These are phyloP conservation scores for Diplodia mutila DNA, from an alignment of 2,329 filamentous ascomycete genomes.

Conservation along the genomic window DNA sequence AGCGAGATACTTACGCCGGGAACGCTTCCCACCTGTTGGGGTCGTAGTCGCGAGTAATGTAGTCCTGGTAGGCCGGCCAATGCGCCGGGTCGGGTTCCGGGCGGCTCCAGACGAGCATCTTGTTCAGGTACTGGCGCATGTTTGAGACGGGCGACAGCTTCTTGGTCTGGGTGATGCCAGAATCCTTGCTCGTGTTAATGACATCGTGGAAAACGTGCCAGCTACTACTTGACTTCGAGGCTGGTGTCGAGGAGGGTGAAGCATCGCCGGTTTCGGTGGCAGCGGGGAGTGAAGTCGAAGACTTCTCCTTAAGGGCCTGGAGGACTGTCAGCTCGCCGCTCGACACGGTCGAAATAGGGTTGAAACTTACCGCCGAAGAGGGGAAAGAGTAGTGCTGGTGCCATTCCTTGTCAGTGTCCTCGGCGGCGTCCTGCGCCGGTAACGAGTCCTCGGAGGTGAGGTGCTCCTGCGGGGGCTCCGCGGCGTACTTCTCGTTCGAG, in stretches of 20 bases:
- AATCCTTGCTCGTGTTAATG: slow-evolving; percentile 12
- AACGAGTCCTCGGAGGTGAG: slow-evolving; percentile 5
- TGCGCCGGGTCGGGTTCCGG: slow-evolving; percentile 39
- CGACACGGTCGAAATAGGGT: background rate
- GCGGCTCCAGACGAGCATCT: slow-evolving; percentile 49
- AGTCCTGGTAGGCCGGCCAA: slow-evolving; percentile 51
- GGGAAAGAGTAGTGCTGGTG: slow-evolving; percentile 23
- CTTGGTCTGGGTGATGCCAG: slow-evolving; percentile 14
- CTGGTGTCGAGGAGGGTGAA: background rate
- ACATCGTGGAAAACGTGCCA: slow-evolving; percentile 25
- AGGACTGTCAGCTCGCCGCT: background rate
- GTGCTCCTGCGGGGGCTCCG: slow-evolving; percentile 19
- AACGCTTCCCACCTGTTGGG: slow-evolving; percentile 55
- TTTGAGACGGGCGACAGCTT: slow-evolving; percentile 28
- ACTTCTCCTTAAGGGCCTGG: slow-evolving; percentile 6
- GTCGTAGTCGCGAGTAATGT: slow-evolving; percentile 49
- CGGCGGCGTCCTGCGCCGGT: slow-evolving; percentile 25
- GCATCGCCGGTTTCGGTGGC: slow-evolving; percentile 13
- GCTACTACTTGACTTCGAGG: slow-evolving; percentile 6
- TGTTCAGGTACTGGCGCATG: slow-evolving; percentile 44
- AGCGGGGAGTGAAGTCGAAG: slow-evolving; percentile 10
- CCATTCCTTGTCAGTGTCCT: slow-evolving; percentile 17
- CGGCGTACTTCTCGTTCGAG: slow-evolving; percentile 8
- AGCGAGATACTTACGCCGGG: slow-evolving; percentile 35
- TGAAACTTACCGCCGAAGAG: slow-evolving; percentile 6